phyloP scores from a whole-genome alignment of 768 basidiomycete genomes.

The Hysterangium stoloniferum region DNA sequence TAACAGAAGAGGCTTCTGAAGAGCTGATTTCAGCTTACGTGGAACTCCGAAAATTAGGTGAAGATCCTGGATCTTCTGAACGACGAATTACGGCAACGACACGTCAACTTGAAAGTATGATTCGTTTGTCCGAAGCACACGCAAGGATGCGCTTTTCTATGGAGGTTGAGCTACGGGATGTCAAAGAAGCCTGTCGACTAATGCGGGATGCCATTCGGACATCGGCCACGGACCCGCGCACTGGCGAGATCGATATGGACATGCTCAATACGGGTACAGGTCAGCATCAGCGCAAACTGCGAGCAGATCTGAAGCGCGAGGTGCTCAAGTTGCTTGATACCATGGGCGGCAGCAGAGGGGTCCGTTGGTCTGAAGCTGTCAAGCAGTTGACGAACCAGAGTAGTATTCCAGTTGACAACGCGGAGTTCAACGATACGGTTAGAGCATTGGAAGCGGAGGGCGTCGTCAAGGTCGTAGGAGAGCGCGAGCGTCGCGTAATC shows the following conservation, averaged over 20 bases:
- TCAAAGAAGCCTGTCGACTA: conserved; percentile 84
- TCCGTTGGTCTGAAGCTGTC: conserved; percentile 80
- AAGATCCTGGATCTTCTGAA: conserved; percentile 80
- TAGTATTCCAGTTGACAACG: conserved; percentile 65
- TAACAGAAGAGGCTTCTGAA: conserved; percentile 76
- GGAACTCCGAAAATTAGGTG: conserved; percentile 85
- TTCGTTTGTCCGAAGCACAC: conserved; percentile 92
- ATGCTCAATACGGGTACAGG: conserved; percentile 92
- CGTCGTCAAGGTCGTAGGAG: conserved; percentile 75
- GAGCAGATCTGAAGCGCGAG: conserved; percentile 86
- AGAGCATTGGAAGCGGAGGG: conserved; percentile 81
- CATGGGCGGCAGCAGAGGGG: conserved; percentile 44
- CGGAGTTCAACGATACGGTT: conserved; percentile 78
- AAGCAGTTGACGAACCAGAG: conserved; percentile 78
- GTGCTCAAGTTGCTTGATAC: conserved; percentile 56
- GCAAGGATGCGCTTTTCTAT: conserved; percentile 91
- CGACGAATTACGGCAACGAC: conserved; percentile 98
- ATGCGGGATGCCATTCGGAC: conserved; percentile 96
- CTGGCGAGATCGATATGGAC: conserved; percentile 96
- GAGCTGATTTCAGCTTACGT: conserved; percentile 89
- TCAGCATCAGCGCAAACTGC: conserved; percentile 72
- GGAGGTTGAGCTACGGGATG: conserved; percentile 81
- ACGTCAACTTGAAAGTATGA: conserved; percentile 94
- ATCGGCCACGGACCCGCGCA: conserved; percentile 90
- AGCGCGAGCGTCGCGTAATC: conserved; percentile 79